Evolutionary conservation across 2,329 filamentous ascomycete species (phyloP).

Genomic region (Zymoseptoria ardabiliae): DNA sequence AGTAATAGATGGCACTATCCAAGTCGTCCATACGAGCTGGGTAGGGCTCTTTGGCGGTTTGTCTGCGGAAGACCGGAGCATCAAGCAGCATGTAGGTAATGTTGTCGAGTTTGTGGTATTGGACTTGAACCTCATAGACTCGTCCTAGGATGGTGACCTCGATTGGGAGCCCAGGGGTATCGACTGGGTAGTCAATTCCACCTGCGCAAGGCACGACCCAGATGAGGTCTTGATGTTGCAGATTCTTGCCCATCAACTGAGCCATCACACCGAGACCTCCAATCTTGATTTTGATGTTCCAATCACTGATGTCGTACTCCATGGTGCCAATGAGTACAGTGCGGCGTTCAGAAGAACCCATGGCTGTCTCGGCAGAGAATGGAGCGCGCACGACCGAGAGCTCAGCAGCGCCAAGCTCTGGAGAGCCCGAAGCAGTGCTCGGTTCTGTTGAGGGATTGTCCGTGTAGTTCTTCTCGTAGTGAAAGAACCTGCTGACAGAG

Average conservation of each 20-base stretch:
- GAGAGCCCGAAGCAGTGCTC: conserved; percentile 1
- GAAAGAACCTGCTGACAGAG: conserved; percentile 17
- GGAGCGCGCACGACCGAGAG: conserved; percentile 18
- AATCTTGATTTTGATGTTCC: conserved; percentile 64
- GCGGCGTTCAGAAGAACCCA: conserved; percentile 30
- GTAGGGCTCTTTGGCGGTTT: conserved; percentile 57
- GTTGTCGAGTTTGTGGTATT: conserved; percentile 57
- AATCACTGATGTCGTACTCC: conserved; percentile 66
- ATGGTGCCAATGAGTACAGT: conserved; percentile 62
- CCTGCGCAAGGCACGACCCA: conserved; percentile 50
- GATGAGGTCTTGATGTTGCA: conserved; percentile 58
- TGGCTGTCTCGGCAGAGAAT: conserved; percentile 18
- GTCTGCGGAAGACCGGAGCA: conserved; percentile 58
- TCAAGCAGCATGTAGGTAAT: conserved; percentile 63
- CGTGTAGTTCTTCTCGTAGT: conserved; percentile 22
- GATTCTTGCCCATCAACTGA: conserved; percentile 59
- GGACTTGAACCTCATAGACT: conserved; percentile 54
- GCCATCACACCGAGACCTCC: conserved; percentile 65
- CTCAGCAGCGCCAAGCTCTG: conserved; percentile 11
- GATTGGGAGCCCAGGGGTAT: conserved; percentile 54
- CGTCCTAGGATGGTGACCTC: conserved; percentile 54
- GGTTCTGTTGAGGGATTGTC: conserved; percentile 8
- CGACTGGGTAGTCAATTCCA: conserved; percentile 56
- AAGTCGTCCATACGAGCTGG: conserved; percentile 63
- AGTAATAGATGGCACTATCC: conserved; percentile 61